A percentile compares a stretch with the other conserved stretches of the same genome.
Conservation (phyloP, 2,329 filamentous ascomycete species). For the Pestalotiopsis sp. region DNA sequence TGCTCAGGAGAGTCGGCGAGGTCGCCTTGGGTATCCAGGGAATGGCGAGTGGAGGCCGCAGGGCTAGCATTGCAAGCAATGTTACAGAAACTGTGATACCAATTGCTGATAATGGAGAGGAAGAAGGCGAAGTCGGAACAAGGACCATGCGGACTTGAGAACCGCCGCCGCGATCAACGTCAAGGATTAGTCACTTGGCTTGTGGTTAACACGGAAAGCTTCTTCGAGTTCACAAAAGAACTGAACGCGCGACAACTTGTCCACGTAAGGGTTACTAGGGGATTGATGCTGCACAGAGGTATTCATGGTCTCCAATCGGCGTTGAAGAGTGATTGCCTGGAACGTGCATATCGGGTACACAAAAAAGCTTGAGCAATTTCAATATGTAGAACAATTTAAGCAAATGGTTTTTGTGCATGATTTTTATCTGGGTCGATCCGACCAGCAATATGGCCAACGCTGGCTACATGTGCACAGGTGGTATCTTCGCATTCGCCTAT, state of each 20-base stretch:
- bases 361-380: background rate
- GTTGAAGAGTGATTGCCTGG: background rate
- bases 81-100: slow-evolving; percentile 17
- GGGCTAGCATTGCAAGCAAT: slow-evolving; percentile 43
- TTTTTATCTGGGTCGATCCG: too few species aligned
- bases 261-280: background rate
- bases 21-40: slow-evolving; percentile 62
- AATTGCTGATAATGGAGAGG: slow-evolving; percentile 6
- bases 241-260: background rate
- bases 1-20: slow-evolving; percentile 84
- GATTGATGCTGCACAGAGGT: background rate
- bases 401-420: background rate
- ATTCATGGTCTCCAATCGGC: background rate
- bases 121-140: slow-evolving; percentile 18
- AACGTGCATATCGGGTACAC: background rate
- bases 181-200: background rate
- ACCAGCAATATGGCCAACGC: too few species aligned
- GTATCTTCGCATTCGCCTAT: too few species aligned
- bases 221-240: background rate
- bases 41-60: slow-evolving; percentile 41
- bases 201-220: background rate
- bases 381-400: background rate
- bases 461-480: too few species aligned
- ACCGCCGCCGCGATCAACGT: background rate
- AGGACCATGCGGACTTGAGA: background rate